These are phyloP conservation scores for Diatrype stigma DNA, from an alignment of 2,329 filamentous ascomycete genomes.

Conservation along the genomic window DNA sequence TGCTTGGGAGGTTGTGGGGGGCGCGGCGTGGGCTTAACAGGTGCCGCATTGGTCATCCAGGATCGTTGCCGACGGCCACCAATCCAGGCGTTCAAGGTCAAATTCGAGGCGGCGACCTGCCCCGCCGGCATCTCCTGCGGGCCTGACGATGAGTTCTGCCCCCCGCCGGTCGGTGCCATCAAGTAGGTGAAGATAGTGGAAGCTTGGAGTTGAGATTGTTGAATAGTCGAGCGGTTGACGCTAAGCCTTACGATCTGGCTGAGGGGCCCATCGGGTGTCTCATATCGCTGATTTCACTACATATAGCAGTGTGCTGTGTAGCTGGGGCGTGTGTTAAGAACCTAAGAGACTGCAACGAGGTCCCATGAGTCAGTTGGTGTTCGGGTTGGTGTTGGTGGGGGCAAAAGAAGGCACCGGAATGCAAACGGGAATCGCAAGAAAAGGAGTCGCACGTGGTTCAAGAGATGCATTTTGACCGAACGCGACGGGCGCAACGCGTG, in stretches of 20 bases:
- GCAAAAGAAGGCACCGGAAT: no score
- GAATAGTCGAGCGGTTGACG: neutral
- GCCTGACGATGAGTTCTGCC: slow-evolving; percentile 8
- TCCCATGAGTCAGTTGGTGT: no score
- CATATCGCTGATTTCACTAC: neutral
- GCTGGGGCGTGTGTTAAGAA: no score
- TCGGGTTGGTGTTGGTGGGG: no score
- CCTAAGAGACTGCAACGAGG: no score
- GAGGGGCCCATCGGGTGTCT: neutral
- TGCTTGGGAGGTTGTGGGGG: slow-evolving; percentile 8
- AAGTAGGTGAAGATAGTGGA: neutral
- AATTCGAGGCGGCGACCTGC: slow-evolving; percentile 36
- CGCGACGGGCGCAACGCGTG: no score
- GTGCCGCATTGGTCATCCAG: slow-evolving; percentile 28
- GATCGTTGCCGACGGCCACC: slow-evolving; percentile 31
- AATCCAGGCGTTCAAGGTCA: slow-evolving; percentile 36
- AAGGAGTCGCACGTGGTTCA: no score
- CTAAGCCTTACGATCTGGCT: neutral
- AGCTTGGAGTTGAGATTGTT: neutral
- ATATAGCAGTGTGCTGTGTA: neutral
- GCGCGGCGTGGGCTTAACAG: slow-evolving; percentile 27
- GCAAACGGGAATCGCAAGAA: no score
- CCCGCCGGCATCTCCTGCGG: slow-evolving; percentile 8
- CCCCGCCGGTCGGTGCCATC: slow-evolving; percentile 22
- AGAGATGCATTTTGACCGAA: no score